Conservation (phyloP, 305 asterid species). For the Lippia alba region DNA sequence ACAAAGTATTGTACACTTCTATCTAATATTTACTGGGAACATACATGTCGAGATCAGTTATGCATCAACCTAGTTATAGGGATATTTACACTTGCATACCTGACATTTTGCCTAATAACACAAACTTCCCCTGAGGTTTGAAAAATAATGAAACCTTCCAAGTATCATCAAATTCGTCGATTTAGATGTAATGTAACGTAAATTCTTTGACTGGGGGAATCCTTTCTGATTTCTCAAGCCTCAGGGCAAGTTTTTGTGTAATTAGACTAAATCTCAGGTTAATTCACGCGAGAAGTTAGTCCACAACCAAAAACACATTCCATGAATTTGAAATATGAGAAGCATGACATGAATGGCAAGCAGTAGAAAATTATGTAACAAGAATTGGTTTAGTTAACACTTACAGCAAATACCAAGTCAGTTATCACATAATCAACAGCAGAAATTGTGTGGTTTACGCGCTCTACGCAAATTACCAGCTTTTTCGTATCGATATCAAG, state of each 20-base stretch:
- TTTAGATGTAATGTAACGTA: too few species aligned
- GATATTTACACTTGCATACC: background rate
- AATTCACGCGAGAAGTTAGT: background rate
- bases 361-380: background rate
- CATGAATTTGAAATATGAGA: background rate
- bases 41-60: background rate
- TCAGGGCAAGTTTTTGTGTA: too few species aligned
- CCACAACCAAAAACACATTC: background rate
- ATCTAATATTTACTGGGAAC: background rate
- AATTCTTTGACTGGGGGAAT: too few species aligned
- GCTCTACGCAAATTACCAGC: conserved; percentile 7
- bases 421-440: background rate
- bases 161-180: too few species aligned
- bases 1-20: background rate
- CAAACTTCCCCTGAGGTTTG: background rate
- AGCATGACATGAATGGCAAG: background rate
- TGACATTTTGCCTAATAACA: background rate
- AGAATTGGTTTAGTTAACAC: background rate
- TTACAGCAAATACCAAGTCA: conserved; percentile 7
- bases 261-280: background rate
- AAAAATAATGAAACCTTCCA: background rate
- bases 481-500: background rate
- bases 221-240: too few species aligned
- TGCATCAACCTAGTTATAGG: too few species aligned
- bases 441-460: background rate